phyloP scores from a whole-genome alignment of 768 basidiomycete genomes.

The Xerocomus potaroensis region DNA sequence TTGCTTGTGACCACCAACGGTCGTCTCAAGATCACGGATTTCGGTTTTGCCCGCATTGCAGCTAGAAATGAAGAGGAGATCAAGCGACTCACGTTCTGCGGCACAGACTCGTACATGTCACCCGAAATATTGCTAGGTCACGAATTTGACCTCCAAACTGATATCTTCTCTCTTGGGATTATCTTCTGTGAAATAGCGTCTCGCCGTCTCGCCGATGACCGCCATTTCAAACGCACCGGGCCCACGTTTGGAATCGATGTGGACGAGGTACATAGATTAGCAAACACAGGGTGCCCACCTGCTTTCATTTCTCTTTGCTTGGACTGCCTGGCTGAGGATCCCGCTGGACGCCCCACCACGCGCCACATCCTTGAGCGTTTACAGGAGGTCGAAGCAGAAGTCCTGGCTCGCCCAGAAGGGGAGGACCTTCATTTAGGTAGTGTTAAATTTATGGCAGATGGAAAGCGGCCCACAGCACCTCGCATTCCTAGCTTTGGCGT shows the following conservation, averaged over 20 bases:
- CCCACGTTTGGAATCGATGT: conserved; percentile 77
- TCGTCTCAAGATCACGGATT: conserved; percentile 96
- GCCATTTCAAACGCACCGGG: conserved; percentile 69
- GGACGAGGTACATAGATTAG: conserved; percentile 64
- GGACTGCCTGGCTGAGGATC: conserved; percentile 68
- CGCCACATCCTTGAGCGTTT: conserved; percentile 76
- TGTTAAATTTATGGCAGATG: conserved; percentile 73
- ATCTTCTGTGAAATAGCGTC: conserved; percentile 91
- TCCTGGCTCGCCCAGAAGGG: conserved; percentile 62
- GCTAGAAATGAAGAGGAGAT: conserved; percentile 88
- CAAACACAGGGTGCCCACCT: conserved; percentile 72
- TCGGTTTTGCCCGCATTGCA: conserved; percentile 94
- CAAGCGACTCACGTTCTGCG: conserved; percentile 80
- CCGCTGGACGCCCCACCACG: conserved; percentile 68
- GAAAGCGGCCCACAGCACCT: conserved; percentile 57
- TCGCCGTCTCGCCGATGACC: conserved; percentile 80
- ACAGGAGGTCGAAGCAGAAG: conserved; percentile 76
- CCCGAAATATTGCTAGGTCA: conserved; percentile 91
- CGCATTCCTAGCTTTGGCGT: conserved; percentile 85
- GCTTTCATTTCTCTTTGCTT: conserved; percentile 74
- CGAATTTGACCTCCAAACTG: conserved; percentile 91
- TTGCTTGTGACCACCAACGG: conserved; percentile 93
- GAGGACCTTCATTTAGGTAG: conserved; percentile 80
- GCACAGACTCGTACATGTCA: conserved; percentile 95
- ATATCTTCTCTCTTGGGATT: conserved; percentile 90